phyloP scores from a whole-genome alignment of 345 rosid genomes.

The Turnera subulata region DNA sequence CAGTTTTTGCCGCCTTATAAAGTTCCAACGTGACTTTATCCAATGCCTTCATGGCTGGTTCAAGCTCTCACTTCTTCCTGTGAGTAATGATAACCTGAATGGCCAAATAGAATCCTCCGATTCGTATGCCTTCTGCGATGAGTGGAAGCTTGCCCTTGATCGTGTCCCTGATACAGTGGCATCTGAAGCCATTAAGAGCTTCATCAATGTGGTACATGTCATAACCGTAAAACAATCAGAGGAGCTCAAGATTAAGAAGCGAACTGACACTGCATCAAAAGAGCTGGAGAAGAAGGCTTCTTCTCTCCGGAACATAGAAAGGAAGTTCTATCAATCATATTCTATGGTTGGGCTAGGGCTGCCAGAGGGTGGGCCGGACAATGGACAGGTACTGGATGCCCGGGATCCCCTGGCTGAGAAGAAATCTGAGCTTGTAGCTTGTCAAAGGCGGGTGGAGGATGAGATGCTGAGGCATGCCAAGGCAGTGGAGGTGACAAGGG shows the following conservation, averaged over 20 bases:
- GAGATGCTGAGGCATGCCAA: constrained; percentile 86
- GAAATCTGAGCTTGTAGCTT: constrained; percentile 76
- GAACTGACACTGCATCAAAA: constrained; percentile 67
- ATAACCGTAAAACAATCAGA: constrained; percentile 72
- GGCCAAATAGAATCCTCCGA: constrained; percentile 42
- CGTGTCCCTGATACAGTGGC: constrained; percentile 95
- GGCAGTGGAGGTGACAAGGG: constrained; percentile 87
- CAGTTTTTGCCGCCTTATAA: constrained; percentile 73
- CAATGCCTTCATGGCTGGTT: constrained; percentile 84
- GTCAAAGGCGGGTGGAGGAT: constrained; percentile 85
- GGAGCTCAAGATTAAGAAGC: constrained; percentile 75
- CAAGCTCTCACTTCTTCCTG: constrained; percentile 76
- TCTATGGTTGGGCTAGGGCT: constrained; percentile 84
- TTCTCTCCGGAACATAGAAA: constrained; percentile 77
- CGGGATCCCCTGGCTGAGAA: constrained; percentile 87
- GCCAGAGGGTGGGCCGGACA: constrained; percentile 66
- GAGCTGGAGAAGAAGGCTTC: constrained; percentile 96
- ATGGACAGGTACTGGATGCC: constrained; percentile 65
- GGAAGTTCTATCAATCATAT: constrained; percentile 89
- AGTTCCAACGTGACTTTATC: constrained; percentile 81
- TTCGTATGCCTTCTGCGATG: constrained; percentile 69
- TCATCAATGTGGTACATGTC: constrained; percentile 72
- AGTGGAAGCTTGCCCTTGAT: constrained; percentile 91
- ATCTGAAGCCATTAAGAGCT: constrained; percentile 98
- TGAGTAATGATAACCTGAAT: constrained; percentile 45